These are phyloP conservation scores for Potentilla sterilis DNA, from an alignment of 306 rosid genomes.

Conservation along the genomic window DNA sequence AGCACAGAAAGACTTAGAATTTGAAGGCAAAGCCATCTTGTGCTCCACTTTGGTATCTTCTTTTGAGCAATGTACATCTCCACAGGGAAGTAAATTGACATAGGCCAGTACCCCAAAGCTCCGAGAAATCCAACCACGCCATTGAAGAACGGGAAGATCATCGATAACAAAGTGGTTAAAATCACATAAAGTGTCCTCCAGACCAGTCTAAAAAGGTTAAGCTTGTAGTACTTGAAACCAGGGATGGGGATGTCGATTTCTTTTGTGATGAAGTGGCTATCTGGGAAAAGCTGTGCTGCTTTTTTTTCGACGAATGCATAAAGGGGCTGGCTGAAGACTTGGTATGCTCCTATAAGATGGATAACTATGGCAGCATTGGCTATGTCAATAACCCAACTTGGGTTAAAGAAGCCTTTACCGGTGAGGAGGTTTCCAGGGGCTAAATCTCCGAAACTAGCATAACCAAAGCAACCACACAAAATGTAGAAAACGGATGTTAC, in stretches of 20 bases:
- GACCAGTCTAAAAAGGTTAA: conserved; percentile 53
- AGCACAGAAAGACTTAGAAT: conserved; percentile 50
- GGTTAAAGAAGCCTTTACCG: conserved; percentile 55
- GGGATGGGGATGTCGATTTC: conserved; percentile 39
- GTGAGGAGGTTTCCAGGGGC: conserved; percentile 69
- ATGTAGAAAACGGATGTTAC: conserved; percentile 67
- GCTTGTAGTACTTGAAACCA: conserved; percentile 28
- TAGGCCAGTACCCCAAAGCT: conserved; percentile 73
- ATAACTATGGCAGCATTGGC: conserved; percentile 71
- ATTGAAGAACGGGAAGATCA: conserved; percentile 73
- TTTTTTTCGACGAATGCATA: conserved; percentile 48
- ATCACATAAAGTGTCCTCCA: conserved; percentile 63
- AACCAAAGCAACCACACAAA: conserved; percentile 68
- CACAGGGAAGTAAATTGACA: conserved; percentile 58
- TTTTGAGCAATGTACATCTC: conserved; percentile 64
- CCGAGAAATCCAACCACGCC: conserved; percentile 67
- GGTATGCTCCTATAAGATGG: conserved; percentile 79
- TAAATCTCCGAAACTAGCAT: conserved; percentile 63
- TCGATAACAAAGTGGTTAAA: conserved; percentile 42
- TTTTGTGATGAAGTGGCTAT: conserved; percentile 42
- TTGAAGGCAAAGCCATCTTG: conserved; percentile 57
- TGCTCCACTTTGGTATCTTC: conserved; percentile 62
- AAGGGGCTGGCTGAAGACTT: conserved; percentile 63
- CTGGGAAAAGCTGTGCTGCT: conserved; percentile 28
- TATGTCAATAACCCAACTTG: conserved; percentile 66